A percentile compares a stretch with the other conserved stretches of the same genome.
Evolutionary conservation across 2,329 filamentous ascomycete genomes (phyloP).

Genomic region (Davidsoniella eucalypti): DNA sequence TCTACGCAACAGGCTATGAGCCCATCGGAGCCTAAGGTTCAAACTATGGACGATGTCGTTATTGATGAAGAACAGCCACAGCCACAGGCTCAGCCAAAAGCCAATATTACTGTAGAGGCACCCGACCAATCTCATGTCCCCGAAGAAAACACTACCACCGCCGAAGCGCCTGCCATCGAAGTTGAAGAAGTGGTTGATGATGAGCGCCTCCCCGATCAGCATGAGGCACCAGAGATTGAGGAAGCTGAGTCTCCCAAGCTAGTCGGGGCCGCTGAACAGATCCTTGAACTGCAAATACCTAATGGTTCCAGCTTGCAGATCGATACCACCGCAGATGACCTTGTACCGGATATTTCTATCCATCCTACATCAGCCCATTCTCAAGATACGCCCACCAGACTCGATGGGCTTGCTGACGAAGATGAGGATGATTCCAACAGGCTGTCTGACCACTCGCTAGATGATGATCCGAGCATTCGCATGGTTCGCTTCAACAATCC

Average conservation of each 20-base stretch:
- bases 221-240: slow-evolving; percentile 1
- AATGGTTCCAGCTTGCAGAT: too few relatives aligned
- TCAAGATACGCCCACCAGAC: background rate
- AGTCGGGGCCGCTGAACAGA: background rate
- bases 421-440: background rate
- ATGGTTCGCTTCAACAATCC: slow-evolving; percentile 4
- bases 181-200: slow-evolving; percentile 1
- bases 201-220: background rate
- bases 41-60: background rate
- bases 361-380: background rate
- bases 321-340: background rate
- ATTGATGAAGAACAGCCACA: background rate
- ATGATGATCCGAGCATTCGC: slow-evolving; percentile 8
- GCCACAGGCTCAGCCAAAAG: background rate
- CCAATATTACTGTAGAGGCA: background rate
- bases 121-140: background rate
- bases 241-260: background rate
- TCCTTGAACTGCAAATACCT: background rate
- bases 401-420: background rate
- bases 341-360: background rate
- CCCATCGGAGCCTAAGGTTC: background rate
- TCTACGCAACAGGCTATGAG: background rate
- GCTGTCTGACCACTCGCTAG: background rate
- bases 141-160: too few relatives aligned
- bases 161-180: background rate